Base-by-base conservation (phyloP, 208 protist genomes). In the Wallacemonas sp. region DNA sequence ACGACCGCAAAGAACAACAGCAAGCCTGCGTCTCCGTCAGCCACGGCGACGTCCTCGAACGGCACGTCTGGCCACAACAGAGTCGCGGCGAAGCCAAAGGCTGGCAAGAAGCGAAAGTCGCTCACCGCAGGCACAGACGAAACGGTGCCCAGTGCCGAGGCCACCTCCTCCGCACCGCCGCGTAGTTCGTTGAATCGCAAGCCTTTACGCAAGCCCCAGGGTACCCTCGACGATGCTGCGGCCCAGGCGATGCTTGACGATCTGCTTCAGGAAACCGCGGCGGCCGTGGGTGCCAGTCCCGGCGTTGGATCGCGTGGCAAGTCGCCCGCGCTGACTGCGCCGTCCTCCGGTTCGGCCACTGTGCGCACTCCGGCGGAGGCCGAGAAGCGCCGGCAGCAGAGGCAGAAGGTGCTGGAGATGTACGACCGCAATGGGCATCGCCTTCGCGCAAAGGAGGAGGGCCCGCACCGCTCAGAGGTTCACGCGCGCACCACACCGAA, bases 381-480 rank as follows among this genome's bases (percentile, higher is more conserved):
- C 32, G 52, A 58, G 23, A 24, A 30, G 6, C 52, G 52, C 3
- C 52, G 52, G 6, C 52, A 58, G 52, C 52, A 58, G 52, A 24
- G 52, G 19, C 52, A 43, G 29, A 58, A 58, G 29, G 52, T 58
- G 30, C 32, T 58, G 16, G 30, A 6, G 16, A 58, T 58, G 52
- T 58, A 58, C 52, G 52, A 58, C 21, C 52, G 52, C 30, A 58
- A 58, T 21, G 32, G 52, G 3, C 52, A 58, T 24, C 52, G 52
- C 8, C 52, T 58, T 4, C 26, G 38, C 6, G 30, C 19, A 2
- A 58, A 33, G 52, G 52, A 58, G n/a, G 30, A 33, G 6, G 30
- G 52, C 5, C 52, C 52, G 52, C 52, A 58, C 19, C 4, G n/a
- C n/a, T 58, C 52, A 6, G 32, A 21, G 19, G 52, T 58, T 24